Evolutionary conservation across 2,329 filamentous ascomycete genomes (phyloP).

Genomic region (Phaeophleospora eucalypticola): DNA sequence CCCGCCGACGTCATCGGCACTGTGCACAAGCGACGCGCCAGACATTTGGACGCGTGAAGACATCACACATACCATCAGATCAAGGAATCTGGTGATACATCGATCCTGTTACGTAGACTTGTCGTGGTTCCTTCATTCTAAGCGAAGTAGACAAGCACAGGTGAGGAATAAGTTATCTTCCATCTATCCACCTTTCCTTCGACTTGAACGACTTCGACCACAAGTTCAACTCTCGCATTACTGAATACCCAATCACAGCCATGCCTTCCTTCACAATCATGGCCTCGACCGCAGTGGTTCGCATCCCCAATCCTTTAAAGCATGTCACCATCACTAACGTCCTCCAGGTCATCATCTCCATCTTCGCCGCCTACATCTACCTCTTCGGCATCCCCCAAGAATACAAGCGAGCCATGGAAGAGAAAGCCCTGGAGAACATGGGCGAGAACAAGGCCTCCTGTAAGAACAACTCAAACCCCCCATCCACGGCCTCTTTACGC

Average conservation of each 20-base stretch:
- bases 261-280: slow-evolving; percentile 27
- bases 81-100: neutral
- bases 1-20: slow-evolving; percentile 1
- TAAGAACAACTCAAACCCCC: too few species aligned
- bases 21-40: too few species aligned
- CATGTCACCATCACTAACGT: too few species aligned
- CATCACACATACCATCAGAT: neutral
- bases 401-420: slow-evolving; percentile 44
- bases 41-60: neutral
- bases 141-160: too few species aligned
- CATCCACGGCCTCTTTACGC: too few species aligned
- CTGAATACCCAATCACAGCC: neutral
- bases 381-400: slow-evolving; percentile 47
- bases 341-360: slow-evolving; percentile 35
- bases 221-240: too few species aligned
- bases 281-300: slow-evolving; percentile 29
- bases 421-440: slow-evolving; percentile 48
- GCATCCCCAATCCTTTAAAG: too few species aligned
- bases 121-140: too few species aligned
- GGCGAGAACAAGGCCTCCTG: slow-evolving; percentile 47
- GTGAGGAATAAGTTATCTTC: too few species aligned
- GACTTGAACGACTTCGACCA: too few species aligned
- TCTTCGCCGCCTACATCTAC: slow-evolving; percentile 40
- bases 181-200: too few species aligned
- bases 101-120: neutral